Evolutionary conservation across 257 asterid species (phyloP), one percentile per base, ranked within the genome.

Genomic region (Lithospermum erythrorhizon): DNA sequence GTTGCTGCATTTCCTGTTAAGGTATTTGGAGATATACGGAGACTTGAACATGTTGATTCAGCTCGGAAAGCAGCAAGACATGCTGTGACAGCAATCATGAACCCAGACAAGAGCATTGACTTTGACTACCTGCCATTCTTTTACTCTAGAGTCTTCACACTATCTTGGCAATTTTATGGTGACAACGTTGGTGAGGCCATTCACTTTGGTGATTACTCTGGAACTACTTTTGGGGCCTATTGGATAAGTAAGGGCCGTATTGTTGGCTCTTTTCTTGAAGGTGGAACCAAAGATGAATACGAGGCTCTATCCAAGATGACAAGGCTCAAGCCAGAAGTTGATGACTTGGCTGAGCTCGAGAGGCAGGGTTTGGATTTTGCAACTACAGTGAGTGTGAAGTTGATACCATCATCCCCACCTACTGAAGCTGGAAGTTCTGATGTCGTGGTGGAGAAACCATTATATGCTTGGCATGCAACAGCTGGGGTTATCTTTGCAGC

Each of bases 101-200:
- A 82, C 45, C 82, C 87, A 15, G 85, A 76, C 45, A 84, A 65
- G 30, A 66, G 80, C 0, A 59, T 71, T 1, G 95, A 89, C 47
- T 82, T 86, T 19, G 86, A 86, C 78, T 86, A 84, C 68, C 73
- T 89, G 21, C 95, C 97, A 1, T 89, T 86, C 79, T 89, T 86
- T 83, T 89, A 86, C 72, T 89, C 97, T 64, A 71, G 97, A 58
- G 81, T 86, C 64, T 89, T 89, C 79, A 76, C 94, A 10, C 57
- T 82, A 22, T 86, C 91, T 24, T 89, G 97, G 95, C 95, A 89
- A 80, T 86, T 89, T 59, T 89, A 81, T 22, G 97, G 97, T 21
- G 94, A 89, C 69, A 78, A 68, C 62, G 74, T 66, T 1, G 95
- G 95, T 32, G 86, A 89, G 61, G 94, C 68, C 0, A 78, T 84